Conservation (phyloP, 2,329 filamentous ascomycete genomes). For the Chalaropsis thielavioides region DNA sequence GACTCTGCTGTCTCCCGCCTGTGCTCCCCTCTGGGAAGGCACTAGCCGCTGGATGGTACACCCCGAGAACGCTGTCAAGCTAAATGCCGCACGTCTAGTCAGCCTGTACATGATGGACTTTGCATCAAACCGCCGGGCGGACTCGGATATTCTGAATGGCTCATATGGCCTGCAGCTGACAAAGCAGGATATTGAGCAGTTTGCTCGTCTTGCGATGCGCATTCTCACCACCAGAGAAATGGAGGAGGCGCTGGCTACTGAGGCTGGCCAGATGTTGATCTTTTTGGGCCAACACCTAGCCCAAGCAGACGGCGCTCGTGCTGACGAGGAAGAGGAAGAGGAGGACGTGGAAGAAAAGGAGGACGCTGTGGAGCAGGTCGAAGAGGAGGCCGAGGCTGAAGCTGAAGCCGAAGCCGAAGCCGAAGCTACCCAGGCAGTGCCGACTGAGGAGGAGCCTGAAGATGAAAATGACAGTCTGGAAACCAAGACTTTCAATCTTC, state of each 20-base stretch:
- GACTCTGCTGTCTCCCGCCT: conserved; percentile 44
- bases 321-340: conserved; percentile 30
- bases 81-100: conserved; percentile 58
- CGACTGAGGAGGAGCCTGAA: conserved; percentile 11
- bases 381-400: conserved; percentile 24
- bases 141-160: conserved; percentile 47
- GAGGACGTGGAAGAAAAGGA: conserved; percentile 22
- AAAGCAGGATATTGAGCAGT: conserved; percentile 47
- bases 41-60: conserved; percentile 57
- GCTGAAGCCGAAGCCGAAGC: conserved; percentile 32
- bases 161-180: conserved; percentile 56
- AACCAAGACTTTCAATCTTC: conserved; percentile 31
- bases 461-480: conserved; percentile 13
- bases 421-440: conserved; percentile 23
- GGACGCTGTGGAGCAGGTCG: conserved; percentile 25
- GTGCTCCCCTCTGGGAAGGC: conserved; percentile 54
- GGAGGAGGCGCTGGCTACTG: conserved; percentile 60
- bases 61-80: conserved; percentile 58
- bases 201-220: conserved; percentile 35
- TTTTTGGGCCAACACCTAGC: conserved; percentile 55
- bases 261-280: conserved; percentile 66
- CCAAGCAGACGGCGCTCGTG: conserved; percentile 20
- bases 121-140: conserved; percentile 31
- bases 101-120: conserved; percentile 71
- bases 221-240: conserved; percentile 48